These are phyloP conservation scores for Trichophyton schoenleinii DNA, from an alignment of 2,329 filamentous ascomycete species.

Conservation along the genomic window DNA sequence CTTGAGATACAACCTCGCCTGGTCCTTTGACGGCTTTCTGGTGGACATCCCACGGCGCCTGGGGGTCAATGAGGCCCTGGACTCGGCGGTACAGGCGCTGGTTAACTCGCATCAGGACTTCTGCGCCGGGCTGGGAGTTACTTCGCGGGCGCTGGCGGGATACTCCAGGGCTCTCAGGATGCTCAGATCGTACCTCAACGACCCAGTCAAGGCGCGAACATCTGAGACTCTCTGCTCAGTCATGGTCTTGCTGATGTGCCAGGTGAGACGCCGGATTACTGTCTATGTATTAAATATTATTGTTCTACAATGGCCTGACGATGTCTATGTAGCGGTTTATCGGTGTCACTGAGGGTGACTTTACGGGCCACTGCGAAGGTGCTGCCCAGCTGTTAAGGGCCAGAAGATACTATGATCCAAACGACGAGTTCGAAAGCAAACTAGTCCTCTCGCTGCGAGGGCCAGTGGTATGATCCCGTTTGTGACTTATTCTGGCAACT, in stretches of 20 bases:
- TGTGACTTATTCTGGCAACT: background rate
- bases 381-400: slow-evolving; percentile 26
- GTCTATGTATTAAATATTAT: background rate
- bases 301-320: background rate
- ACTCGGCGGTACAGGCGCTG: slow-evolving; percentile 26
- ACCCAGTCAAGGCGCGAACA: slow-evolving; percentile 21
- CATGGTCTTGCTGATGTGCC: slow-evolving; percentile 25
- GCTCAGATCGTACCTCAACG: slow-evolving; percentile 21
- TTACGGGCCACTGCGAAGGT: slow-evolving; percentile 25
- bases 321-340: slow-evolving; percentile 12
- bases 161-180: slow-evolving; percentile 21
- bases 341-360: slow-evolving; percentile 11
- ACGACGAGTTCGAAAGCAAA: slow-evolving; percentile 25
- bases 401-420: slow-evolving; percentile 20
- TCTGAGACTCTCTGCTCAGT: slow-evolving; percentile 29
- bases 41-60: slow-evolving; percentile 35
- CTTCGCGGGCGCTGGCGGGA: slow-evolving; percentile 19
- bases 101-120: slow-evolving; percentile 20
- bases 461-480: slow-evolving; percentile 21
- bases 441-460: slow-evolving; percentile 25
- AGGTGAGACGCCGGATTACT: slow-evolving; percentile 12
- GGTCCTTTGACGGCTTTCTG: slow-evolving; percentile 37
- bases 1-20: slow-evolving; percentile 36
- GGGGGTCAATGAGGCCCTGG: slow-evolving; percentile 36
- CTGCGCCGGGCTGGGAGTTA: slow-evolving; percentile 14